Base-by-base conservation (phyloP, 208 protist species). In the Vickermania spadyakhi region DNA sequence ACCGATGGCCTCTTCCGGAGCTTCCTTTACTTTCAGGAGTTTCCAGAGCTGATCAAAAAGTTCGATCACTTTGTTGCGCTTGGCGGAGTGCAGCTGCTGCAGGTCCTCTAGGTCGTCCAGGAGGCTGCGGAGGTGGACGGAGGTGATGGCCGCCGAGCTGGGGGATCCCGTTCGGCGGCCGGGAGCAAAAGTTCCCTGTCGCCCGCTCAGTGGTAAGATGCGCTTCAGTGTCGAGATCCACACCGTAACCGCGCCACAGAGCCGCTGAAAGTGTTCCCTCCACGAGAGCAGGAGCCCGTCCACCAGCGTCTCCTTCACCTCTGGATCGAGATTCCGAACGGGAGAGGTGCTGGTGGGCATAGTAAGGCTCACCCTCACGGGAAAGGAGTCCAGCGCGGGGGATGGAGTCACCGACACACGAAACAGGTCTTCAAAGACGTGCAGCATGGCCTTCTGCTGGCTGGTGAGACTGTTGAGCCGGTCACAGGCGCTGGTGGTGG, bases 401-500 rank as follows among this genome's bases (percentile, higher is more conserved):
- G n/a, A n/a, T n/a, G n/a, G n/a, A n/a, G n/a, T n/a, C n/a, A n/a
- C n/a, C 56, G 30, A 18, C 2, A 54, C 41, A 49, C 74, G 66
- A 53, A 86, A 87, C 52, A 75, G 71, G n/a, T 69, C 18, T n/a
- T 45, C 69, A 58, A 78, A 91, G 54, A 91, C 86, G 58, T 79
- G 58, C n/a, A 62, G 72, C 21, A 86, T 22, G 26, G 84, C 72
- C 11, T 67, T 60, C 36, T 84, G 67, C 21, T 54, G 56, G n/a
- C 62, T 55, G 31, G 66, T 70, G 30, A 79, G 66, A 2, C 70
- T 69, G 63, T 81, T 71, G 14, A 88, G 72, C 1, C 52, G 30
- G 55, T 88, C 81, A 51, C 73, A 72, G 29, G 64, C 49, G 2
- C 60, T 55, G 0, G 75, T 75, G 18, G 64, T 62, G 0, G 64